Conservation (phyloP, 1,284 basidiomycete species). For the Rhizopogon parksii region DNA sequence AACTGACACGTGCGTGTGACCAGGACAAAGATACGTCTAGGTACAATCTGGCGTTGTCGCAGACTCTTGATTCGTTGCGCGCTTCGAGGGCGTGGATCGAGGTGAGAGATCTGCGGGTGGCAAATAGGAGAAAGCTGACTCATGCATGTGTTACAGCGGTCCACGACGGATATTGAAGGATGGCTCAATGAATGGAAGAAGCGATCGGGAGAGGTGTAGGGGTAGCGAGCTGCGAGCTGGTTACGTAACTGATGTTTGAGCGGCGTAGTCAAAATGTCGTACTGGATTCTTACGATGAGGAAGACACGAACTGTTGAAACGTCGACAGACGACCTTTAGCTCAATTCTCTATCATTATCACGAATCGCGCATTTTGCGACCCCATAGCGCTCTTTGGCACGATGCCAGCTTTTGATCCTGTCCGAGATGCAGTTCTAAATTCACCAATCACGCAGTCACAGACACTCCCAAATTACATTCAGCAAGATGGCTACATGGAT, state of each 20-base stretch:
- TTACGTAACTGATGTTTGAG: too few species aligned
- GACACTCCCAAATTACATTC: conserved; percentile 19
- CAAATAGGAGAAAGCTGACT: background rate
- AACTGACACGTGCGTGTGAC: conserved; percentile 8
- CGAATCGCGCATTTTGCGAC: too few species aligned
- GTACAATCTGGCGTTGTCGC: conserved; percentile 57
- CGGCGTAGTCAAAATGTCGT: too few species aligned
- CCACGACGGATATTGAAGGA: conserved; percentile 46
- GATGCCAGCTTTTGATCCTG: conserved; percentile 79
- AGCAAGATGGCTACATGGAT: conserved; percentile 19
- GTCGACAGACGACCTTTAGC: too few species aligned
- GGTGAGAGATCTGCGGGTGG: conserved; percentile 31
- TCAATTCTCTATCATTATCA: too few species aligned
- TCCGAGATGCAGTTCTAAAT: conserved; percentile 73
- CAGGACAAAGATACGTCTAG: conserved; percentile 61
- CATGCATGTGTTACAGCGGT: conserved; percentile 34
- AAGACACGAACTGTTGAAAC: too few species aligned
- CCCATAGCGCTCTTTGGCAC: too few species aligned
- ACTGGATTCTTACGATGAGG: conserved; percentile 1
- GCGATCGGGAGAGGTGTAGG: too few species aligned
- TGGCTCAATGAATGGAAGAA: conserved; percentile 50
- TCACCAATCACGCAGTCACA: conserved; percentile 41
- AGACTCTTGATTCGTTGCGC: conserved; percentile 60
- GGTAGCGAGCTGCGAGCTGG: too few species aligned
- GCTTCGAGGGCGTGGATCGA: conserved; percentile 54